Conservation (phyloP, 1,284 basidiomycete species). For the Cronartium ribicola region DNA sequence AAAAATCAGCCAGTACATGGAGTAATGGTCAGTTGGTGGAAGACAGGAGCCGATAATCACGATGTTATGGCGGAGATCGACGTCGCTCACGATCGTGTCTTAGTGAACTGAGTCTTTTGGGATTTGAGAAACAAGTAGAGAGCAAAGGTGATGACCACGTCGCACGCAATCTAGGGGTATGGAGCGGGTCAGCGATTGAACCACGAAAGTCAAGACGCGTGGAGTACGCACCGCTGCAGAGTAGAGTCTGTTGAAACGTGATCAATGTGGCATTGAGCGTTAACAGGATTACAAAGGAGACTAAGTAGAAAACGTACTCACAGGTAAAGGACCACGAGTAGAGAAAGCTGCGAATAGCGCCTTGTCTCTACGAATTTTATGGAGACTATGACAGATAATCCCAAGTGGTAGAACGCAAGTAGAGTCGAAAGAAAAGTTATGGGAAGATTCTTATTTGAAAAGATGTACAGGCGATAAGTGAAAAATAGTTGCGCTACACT, state of each 20-base stretch:
- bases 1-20: background rate
- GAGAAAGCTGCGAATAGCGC: background rate
- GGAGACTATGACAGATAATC: background rate
- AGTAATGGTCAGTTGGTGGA: background rate
- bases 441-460: background rate
- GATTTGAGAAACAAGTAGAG: background rate
- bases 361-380: background rate
- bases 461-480: background rate
- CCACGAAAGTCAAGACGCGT: background rate
- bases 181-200: background rate
- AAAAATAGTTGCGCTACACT: constrained; percentile 6
- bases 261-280: background rate
- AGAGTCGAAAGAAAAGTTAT: background rate
- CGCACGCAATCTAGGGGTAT: background rate
- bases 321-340: background rate
- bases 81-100: constrained; percentile 2
- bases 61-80: background rate
- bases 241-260: background rate
- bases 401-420: background rate
- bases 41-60: background rate
- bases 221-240: constrained; percentile 3
- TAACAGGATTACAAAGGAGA: background rate
- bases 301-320: background rate
- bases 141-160: constrained; percentile 3
- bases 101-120: constrained; percentile 3